Conservation (phyloP, 2,329 filamentous ascomycete genomes). For the Aspergillus pseudoterreus region DNA sequence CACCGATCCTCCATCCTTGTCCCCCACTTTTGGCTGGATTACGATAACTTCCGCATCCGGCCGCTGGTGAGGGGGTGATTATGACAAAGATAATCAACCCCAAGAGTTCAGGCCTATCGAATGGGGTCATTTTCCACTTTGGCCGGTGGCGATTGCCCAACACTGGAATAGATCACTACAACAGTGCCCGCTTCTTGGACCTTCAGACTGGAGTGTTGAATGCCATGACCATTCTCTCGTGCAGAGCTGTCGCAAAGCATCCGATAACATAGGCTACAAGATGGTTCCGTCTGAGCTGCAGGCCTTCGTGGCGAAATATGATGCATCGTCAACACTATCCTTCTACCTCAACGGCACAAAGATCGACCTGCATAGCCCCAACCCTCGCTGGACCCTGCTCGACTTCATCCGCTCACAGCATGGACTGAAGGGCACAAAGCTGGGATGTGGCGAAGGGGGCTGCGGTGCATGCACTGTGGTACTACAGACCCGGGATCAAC, state of each 20-base stretch:
- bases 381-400: slow-evolving; percentile 79
- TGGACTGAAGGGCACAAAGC: slow-evolving; percentile 82
- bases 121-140: not conserved
- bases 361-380: slow-evolving; percentile 62
- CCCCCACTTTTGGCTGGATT: slow-evolving; percentile 2
- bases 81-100: not conserved
- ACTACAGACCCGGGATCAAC: slow-evolving; percentile 37
- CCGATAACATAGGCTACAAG: not conserved
- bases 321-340: slow-evolving; percentile 53
- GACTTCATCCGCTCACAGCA: slow-evolving; percentile 64
- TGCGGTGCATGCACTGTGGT: slow-evolving; percentile 88
- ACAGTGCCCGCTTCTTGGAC: too few species aligned
- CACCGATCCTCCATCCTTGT: not conserved
- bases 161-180: too few species aligned
- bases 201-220: too few species aligned
- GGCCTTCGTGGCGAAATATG: not conserved
- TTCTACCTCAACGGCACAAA: slow-evolving; percentile 87
- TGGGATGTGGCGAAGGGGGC: slow-evolving; percentile 69
- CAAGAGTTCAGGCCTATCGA: not conserved
- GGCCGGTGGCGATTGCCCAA: not conserved
- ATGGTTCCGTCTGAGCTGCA: not conserved
- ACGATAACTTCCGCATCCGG: slow-evolving; percentile 6
- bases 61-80: not conserved
- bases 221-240: too few species aligned
- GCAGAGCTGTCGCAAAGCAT: not conserved